These are phyloP conservation scores for Laguncularia racemosa DNA, from an alignment of 345 rosid genomes.

Conservation along the genomic window DNA sequence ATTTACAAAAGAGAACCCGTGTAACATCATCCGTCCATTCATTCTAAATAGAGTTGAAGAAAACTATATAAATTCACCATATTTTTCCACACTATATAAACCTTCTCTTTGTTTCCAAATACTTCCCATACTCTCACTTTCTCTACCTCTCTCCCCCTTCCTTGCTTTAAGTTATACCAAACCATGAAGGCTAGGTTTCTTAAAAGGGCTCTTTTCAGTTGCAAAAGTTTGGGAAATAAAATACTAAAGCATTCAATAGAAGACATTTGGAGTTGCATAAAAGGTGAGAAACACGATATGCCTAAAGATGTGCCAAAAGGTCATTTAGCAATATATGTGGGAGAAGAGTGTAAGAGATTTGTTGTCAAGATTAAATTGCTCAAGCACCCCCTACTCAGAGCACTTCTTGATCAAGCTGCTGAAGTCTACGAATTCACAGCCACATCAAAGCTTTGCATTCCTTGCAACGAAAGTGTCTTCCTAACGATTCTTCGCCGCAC, in stretches of 20 bases:
- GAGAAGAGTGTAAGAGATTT: constrained; percentile 29
- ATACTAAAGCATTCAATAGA: not conserved
- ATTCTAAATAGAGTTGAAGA: too few relatives aligned
- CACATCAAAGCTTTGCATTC: constrained; percentile 22
- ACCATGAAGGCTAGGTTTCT: constrained; percentile 2
- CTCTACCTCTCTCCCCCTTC: too few relatives aligned
- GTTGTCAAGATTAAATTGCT: constrained; percentile 20
- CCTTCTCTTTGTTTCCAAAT: too few relatives aligned
- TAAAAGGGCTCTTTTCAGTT: not conserved
- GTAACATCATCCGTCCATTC: too few relatives aligned
- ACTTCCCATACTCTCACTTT: too few relatives aligned
- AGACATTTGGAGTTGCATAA: constrained; percentile 3
- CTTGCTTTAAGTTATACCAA: not conserved
- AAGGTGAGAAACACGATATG: not conserved
- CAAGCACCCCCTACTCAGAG: constrained; percentile 24
- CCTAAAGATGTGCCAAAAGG: constrained; percentile 37
- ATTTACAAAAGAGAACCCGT: too few relatives aligned
- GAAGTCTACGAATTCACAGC: constrained; percentile 21
- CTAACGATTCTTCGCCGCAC: constrained; percentile 10
- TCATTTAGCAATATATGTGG: constrained; percentile 28
- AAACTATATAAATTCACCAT: too few relatives aligned
- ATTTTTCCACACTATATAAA: too few relatives aligned
- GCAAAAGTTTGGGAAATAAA: not conserved
- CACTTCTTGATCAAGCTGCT: constrained; percentile 28
- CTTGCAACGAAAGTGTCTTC: constrained; percentile 23